phyloP scores from a whole-genome alignment of 225 moss, liverwort and hornwort species.

The Antitrichia curtipendula region DNA sequence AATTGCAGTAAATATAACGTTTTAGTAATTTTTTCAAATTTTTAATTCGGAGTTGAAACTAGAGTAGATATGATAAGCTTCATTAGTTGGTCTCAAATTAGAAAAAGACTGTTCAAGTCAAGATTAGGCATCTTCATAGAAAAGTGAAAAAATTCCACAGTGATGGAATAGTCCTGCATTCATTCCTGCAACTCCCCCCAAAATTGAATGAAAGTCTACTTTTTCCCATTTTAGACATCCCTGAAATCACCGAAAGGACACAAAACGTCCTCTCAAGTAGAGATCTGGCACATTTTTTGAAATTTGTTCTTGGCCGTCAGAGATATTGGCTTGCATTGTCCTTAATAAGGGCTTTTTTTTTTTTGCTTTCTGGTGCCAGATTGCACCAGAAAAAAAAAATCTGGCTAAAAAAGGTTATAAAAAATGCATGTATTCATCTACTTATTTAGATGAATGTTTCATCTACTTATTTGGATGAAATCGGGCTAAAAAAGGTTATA shows the following conservation, averaged over 20 bases:
- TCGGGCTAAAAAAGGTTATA: too few relatives aligned
- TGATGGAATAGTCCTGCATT: neutral
- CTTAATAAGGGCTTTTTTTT: too few relatives aligned
- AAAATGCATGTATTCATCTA: too few relatives aligned
- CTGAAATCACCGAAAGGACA: neutral
- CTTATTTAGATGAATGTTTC: too few relatives aligned
- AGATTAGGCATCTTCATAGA: neutral
- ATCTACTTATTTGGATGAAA: too few relatives aligned
- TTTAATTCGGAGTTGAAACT: neutral
- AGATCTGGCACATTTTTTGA: neutral
- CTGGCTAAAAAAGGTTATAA: too few relatives aligned
- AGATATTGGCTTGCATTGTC: neutral
- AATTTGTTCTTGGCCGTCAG: neutral
- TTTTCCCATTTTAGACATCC: neutral
- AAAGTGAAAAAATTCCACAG: neutral
- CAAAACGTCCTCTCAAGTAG: neutral
- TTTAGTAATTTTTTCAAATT: neutral
- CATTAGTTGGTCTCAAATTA: neutral
- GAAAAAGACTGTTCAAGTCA: neutral
- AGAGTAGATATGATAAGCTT: neutral
- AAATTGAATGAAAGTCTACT: neutral
- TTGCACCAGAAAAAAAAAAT: too few relatives aligned
- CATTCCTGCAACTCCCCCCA: neutral
- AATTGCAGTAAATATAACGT: neutral
- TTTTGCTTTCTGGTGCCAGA: too few relatives aligned